Evolutionary conservation across 2,329 filamentous ascomycete species (phyloP).

Genomic region (Atkinsonella hypoxylon): DNA sequence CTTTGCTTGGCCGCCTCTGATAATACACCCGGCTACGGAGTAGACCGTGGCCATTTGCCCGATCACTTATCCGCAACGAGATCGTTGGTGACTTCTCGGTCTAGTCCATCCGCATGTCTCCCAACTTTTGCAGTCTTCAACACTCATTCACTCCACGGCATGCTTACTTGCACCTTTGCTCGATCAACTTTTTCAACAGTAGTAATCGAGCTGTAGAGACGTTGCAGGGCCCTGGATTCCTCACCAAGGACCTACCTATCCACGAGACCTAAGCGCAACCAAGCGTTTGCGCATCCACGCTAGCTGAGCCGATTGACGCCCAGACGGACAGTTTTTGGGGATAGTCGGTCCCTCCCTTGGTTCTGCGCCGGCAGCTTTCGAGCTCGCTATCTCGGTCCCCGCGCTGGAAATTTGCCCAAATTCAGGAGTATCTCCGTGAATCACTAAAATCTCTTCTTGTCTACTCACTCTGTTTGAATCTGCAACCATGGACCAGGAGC

Average conservation of each 20-base stretch:
- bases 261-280: background rate
- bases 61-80: background rate
- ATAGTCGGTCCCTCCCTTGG: background rate
- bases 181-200: background rate
- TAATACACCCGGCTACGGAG: background rate
- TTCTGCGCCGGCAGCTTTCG: background rate
- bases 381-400: background rate
- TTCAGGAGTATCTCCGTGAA: too few species aligned
- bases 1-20: background rate
- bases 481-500: slow-evolving; percentile 18
- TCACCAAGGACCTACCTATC: too few species aligned
- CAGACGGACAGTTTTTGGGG: background rate
- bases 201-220: background rate
- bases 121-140: background rate
- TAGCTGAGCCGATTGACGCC: too few species aligned
- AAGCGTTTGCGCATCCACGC: background rate
- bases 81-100: background rate
- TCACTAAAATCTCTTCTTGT: background rate
- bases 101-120: background rate
- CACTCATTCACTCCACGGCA: background rate
- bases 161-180: background rate
- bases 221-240: background rate
- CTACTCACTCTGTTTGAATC: background rate
- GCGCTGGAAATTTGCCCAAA: background rate
- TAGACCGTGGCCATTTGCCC: background rate